These are phyloP conservation scores for Petunia axillaris DNA, from an alignment of 257 asterid genomes.

Conservation along the genomic window DNA sequence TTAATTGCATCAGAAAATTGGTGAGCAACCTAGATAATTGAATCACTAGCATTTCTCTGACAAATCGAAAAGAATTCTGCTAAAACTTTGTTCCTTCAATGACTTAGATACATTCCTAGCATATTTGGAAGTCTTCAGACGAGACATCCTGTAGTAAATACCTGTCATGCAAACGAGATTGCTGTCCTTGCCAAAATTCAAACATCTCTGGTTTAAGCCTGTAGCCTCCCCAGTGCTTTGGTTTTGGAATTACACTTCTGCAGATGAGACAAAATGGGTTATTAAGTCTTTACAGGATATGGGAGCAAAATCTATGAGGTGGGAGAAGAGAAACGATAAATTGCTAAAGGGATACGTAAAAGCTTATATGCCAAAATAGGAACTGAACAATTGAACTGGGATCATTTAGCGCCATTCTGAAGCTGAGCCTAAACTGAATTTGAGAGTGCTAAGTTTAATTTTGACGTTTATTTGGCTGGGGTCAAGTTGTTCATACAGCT, in stretches of 20 bases:
- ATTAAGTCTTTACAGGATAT: slow-evolving; percentile 10
- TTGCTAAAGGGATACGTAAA: background rate
- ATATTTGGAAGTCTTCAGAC: slow-evolving; percentile 10
- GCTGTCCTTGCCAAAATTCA: slow-evolving; percentile 61
- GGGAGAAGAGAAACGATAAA: background rate
- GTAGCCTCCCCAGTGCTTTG: slow-evolving; percentile 58
- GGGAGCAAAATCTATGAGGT: background rate
- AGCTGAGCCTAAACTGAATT: slow-evolving; percentile 3
- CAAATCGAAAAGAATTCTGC: background rate
- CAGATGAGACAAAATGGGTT: slow-evolving; percentile 8
- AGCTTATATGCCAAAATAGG: background rate
- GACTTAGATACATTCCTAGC: slow-evolving; percentile 14
- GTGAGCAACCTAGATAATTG: slow-evolving; percentile 7
- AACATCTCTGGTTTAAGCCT: slow-evolving; percentile 47
- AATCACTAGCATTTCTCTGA: background rate
- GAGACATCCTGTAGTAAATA: slow-evolving; percentile 25
- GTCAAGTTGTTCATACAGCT: background rate
- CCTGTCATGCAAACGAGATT: slow-evolving; percentile 58
- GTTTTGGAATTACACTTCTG: slow-evolving; percentile 50
- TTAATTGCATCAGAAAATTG: background rate
- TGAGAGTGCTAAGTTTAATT: slow-evolving; percentile 3
- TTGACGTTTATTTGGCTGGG: background rate
- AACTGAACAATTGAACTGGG: background rate
- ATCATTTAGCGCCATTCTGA: background rate
- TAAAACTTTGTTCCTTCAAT: background rate